Conservation (phyloP, 1,284 basidiomycete genomes). For the Agaricales sp. region DNA sequence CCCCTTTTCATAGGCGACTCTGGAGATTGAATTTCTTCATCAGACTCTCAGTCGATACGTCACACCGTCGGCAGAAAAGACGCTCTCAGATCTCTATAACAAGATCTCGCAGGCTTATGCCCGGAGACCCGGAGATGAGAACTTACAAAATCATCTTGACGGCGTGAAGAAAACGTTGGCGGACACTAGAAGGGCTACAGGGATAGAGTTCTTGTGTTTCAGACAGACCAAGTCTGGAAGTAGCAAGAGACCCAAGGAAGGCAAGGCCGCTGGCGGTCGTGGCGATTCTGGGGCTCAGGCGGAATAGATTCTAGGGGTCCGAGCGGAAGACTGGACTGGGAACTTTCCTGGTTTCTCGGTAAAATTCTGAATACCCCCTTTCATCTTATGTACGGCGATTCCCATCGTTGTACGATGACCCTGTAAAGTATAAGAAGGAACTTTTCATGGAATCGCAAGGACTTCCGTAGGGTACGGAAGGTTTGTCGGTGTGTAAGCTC, state of each 20-base stretch:
- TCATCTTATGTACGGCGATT: too few relatives aligned
- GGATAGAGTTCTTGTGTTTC: slow-evolving; percentile 93
- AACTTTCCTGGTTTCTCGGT: not conserved
- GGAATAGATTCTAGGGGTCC: not conserved
- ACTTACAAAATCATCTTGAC: slow-evolving; percentile 81
- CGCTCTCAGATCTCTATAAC: slow-evolving; percentile 85
- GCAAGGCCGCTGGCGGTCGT: not conserved
- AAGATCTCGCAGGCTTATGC: slow-evolving; percentile 90
- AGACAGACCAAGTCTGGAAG: slow-evolving; percentile 47
- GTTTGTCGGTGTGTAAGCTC: too few relatives aligned
- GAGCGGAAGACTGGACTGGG: not conserved
- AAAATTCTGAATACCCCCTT: not conserved
- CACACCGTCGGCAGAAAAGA: slow-evolving; percentile 68
- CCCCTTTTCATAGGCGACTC: slow-evolving; percentile 61
- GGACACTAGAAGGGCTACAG: slow-evolving; percentile 82
- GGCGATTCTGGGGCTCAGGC: too few relatives aligned
- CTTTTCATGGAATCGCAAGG: too few relatives aligned
- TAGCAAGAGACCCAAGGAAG: slow-evolving; percentile 5
- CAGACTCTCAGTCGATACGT: slow-evolving; percentile 89
- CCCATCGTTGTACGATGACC: not conserved
- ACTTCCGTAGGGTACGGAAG: too few relatives aligned
- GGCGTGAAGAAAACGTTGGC: slow-evolving; percentile 85
- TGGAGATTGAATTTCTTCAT: slow-evolving; percentile 98
- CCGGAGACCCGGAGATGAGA: slow-evolving; percentile 70
- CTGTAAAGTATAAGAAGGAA: too few relatives aligned